Evolutionary conservation across 305 asterid genomes (phyloP), one percentile per base, ranked within the genome.

Genomic region (Plantago coronopus): DNA sequence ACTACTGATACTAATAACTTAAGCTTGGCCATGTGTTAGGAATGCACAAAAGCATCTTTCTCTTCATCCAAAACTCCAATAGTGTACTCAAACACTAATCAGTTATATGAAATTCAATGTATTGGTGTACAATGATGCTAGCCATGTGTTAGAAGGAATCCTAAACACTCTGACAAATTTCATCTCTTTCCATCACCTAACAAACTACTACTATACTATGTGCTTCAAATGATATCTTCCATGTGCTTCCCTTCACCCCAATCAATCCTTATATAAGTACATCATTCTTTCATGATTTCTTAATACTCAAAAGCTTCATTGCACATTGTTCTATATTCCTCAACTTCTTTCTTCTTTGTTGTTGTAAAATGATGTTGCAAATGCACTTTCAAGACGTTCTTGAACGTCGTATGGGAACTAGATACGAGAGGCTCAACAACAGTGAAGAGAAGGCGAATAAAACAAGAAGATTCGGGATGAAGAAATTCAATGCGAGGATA

Each of bases 61-160:
- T 25, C 42, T 53, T 53, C 42, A 53, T 23, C 40, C 31, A 53
- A 53, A 53, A 53, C 4, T 53, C 58, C 58, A 51, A 53, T 17
- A 4, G 29, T 21, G 57, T 51, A 51, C 57, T 22, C 29, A 18
- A 51, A 51, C 29, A 50, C 55, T 20, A 50, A 50, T 51, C 58
- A 53, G 40, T 53, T 11, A 53, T 53, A 53, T 16, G 40, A 53
- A 7, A 18, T 25, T 53, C 58, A 53, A 53, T 53, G 58, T 53
- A 53, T 53, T 23, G 58, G 19, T 15, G 40, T 53, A 54, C 57
- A 50, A 68, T 74, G 74, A 72, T 75, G 75, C 59, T 64, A 69
- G 75, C 81, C 87, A 83, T 76, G 85, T 80, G 90, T 76, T 64
- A n/a, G 59, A 20, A 72, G 79, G 81, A 74, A 78, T 68, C 70